Base-by-base conservation (phyloP, 2,329 filamentous ascomycete species). In the Purpureocillium lavendulum region DNA sequence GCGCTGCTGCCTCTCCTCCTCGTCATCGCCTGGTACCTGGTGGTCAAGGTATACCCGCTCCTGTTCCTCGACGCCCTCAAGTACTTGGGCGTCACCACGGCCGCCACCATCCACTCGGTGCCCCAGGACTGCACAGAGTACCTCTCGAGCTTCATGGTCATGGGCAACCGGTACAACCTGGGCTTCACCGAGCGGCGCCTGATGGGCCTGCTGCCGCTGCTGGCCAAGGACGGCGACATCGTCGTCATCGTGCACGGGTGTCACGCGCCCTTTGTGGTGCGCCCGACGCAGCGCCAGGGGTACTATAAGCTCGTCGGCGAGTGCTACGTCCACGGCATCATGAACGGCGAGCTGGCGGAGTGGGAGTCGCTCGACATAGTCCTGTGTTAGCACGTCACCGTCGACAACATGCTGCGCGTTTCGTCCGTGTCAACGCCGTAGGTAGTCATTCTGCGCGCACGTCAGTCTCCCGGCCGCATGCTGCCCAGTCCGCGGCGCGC, bases 321-420 rank as follows among this genome's bases (percentile, higher is more conserved):
- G 17, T 33, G 36, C 16, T 45, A 47, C 30, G 39, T 47, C 21
- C 45, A 43, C 24, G 43, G 43, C 6, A 21, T 45, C 14, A 47
- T 47, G 45, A 40, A 45, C 7, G 40, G 45, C 2, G 43, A 47
- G 29, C 21, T 36, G 24, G 38, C 44, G 43, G 40, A 2, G 5
- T 18, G 35, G 4, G 30, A 34, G 18, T 35, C 38, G 7, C n/a
- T 34, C 5, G 43, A 40, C 13, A 37, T 45, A 4, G 13, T 14
- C 9, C 17, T 39, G 14, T 30, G 42, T 5, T 41, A 45, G 38
- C 21, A 26, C 21, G 21, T 26, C 21, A 26, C 21, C 21, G 21
- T 26, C 21, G 15, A 16, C 6, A 5, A 6, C 13, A 32, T 12
- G 30, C 10, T 30, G n/a, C 10, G 30, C 30, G 30, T 6, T 32